Conservation (phyloP, 208 protist species). For the Trypanosoma theileri region DNA sequence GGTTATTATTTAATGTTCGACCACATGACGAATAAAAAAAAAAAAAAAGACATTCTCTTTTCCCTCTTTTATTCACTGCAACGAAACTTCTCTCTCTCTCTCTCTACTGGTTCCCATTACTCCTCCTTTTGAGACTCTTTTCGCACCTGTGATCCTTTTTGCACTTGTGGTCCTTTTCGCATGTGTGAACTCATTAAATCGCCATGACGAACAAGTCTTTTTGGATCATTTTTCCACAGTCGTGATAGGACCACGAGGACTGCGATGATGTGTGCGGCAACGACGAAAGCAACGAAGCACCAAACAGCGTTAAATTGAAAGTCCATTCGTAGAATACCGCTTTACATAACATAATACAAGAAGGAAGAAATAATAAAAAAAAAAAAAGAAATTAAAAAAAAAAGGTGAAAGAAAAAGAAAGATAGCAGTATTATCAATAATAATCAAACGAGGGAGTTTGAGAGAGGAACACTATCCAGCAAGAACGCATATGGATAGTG, state of each 20-base stretch:
- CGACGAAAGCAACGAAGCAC: slow-evolving; percentile 29
- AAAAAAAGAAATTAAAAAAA: slow-evolving; percentile 7
- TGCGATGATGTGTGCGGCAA: slow-evolving; percentile 23
- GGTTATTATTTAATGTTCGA: too few species aligned
- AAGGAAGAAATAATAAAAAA: slow-evolving; percentile 8
- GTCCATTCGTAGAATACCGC: slow-evolving; percentile 4
- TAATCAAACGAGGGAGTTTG: not conserved
- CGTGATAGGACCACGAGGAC: slow-evolving; percentile 20
- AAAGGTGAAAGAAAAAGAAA: not conserved
- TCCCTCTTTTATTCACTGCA: too few species aligned
- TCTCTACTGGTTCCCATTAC: not conserved
- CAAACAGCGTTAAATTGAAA: slow-evolving; percentile 6
- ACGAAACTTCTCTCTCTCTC: too few species aligned
- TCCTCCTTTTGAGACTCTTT: not conserved
- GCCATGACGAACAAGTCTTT: not conserved
- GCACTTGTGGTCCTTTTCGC: not conserved
- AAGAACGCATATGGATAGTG: too few species aligned
- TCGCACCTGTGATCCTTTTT: not conserved
- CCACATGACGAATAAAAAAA: too few species aligned
- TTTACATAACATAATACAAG: not conserved
- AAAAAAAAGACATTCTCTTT: too few species aligned
- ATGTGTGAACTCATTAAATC: not conserved
- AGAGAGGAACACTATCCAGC: too few species aligned
- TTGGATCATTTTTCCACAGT: slow-evolving; percentile 18
- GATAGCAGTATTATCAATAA: slow-evolving; percentile 9